Conservation (phyloP, 1,284 basidiomycete genomes). For the Marasmius oreades region DNA sequence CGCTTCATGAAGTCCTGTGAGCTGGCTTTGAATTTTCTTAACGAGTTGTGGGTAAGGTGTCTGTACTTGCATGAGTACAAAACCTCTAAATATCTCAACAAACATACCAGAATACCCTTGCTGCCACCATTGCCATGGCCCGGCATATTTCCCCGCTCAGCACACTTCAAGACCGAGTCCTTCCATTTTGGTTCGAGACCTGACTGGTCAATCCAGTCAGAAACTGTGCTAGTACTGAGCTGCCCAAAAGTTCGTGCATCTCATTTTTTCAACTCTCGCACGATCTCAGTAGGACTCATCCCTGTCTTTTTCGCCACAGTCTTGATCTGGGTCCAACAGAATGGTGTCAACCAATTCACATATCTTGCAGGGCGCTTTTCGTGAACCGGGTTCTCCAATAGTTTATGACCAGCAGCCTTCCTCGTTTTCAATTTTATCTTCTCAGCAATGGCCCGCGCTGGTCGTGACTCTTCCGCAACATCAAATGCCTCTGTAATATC, state of each 20-base stretch:
- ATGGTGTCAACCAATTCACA: constrained; percentile 23
- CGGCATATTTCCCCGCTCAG: constrained; percentile 17
- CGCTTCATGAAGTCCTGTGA: constrained; percentile 15
- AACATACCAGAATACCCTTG: constrained; percentile 16
- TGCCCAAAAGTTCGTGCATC: constrained; percentile 16
- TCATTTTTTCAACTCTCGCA: constrained; percentile 7
- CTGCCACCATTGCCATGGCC: constrained; percentile 19
- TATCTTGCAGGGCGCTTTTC: constrained; percentile 16
- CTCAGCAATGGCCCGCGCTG: neutral
- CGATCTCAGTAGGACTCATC: constrained; percentile 19
- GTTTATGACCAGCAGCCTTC: too few species aligned
- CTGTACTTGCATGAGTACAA: neutral
- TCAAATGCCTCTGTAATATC: too few species aligned
- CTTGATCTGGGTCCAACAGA: constrained; percentile 20
- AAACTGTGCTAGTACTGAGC: constrained; percentile 17
- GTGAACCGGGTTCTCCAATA: constrained; percentile 16
- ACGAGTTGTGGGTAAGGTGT: constrained; percentile 20
- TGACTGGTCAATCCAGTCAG: constrained; percentile 21
- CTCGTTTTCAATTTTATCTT: constrained; percentile 12
- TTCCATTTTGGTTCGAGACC: constrained; percentile 15
- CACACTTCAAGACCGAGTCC: constrained; percentile 6
- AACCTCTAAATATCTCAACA: neutral
- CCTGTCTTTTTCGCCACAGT: constrained; percentile 14
- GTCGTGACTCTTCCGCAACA: too few species aligned
- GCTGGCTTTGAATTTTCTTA: constrained; percentile 15